These are phyloP conservation scores for Begonia fuchsioides DNA, from an alignment of 306 rosid genomes.

Conservation along the genomic window DNA sequence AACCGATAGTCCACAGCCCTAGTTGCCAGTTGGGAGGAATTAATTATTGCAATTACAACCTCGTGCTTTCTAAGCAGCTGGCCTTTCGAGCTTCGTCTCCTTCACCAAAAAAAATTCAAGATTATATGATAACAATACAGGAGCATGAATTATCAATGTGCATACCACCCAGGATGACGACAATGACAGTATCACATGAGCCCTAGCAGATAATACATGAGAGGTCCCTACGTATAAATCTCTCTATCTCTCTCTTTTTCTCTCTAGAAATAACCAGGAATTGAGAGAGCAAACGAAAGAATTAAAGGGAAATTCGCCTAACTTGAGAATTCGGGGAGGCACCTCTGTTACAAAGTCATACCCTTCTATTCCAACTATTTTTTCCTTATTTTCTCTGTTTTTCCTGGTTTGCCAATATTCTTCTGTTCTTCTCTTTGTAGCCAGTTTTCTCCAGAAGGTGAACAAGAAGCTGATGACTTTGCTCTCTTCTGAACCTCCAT, in stretches of 20 bases:
- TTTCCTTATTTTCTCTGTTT: neutral
- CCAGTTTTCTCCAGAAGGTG: neutral
- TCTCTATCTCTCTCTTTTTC: neutral
- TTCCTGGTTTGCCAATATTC: neutral
- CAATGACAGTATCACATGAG: conserved; percentile 38
- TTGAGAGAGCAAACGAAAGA: neutral
- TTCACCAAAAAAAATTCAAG: too few relatives aligned
- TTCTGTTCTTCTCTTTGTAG: neutral
- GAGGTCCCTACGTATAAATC: conserved; percentile 28
- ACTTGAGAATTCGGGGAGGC: neutral
- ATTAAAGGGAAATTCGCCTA: neutral
- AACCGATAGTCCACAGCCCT: neutral
- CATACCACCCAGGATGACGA: conserved; percentile 25
- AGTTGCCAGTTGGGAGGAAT: conserved; percentile 18
- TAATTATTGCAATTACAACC: conserved; percentile 12
- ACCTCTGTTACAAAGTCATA: neutral
- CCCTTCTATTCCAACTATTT: neutral
- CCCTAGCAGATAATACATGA: conserved; percentile 34
- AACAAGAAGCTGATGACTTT: neutral
- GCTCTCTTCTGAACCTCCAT: neutral
- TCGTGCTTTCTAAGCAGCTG: conserved; percentile 28
- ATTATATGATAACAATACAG: too few relatives aligned
- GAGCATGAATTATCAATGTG: neutral
- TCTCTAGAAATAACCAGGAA: neutral
- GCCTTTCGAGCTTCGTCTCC: conserved; percentile 4